Base-by-base conservation (phyloP, 495 filamentous ascomycete species). In the Penicillium flavigenum region DNA sequence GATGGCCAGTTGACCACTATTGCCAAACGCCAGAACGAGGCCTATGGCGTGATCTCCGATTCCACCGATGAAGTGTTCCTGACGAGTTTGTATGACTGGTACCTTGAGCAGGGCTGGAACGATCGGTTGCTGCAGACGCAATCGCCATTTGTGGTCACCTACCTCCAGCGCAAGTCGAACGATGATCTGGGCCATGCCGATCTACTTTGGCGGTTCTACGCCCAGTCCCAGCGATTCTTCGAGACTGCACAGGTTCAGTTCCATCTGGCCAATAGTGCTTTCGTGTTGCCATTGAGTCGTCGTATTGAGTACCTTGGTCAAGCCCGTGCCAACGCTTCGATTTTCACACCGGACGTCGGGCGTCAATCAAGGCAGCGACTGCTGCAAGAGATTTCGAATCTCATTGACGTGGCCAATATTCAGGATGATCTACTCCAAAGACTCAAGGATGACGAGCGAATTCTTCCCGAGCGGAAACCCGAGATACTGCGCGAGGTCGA, bases 31-130 rank as follows among this genome's bases (percentile, higher is more conserved):
- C 83, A 88, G 58, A 82, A 81, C 51, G 94, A 99, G 72, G 92
- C 94, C 0, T 95, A 96, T 72, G 81, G 81, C 46, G 86, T 95
- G 0, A 88, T 98, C 64, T 87, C 94, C 64, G 83, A 79, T 46
- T 96, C 92, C 0, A 79, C 82, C 9, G 94, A 99, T 61, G 90
- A 96, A 61, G 86, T 96, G 1, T 99, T 98, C 74, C 84, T 98
- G 69, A 93, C 89, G 27, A 87, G 91, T 61, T 79, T 99, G 50
- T 99, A 97, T 67, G 94, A 97, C 57, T 99, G 95, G 95, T 97
- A 98, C 70, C 81, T 96, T 42, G 72, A 79, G 34, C 86, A 92
- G 66, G 86, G 87, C 36, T 90, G 88, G 83, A 86, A 77, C 26
- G 90, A 98, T 51, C 86, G 90, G 4, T 79, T 99, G 38, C 83